Base-by-base conservation (phyloP, 345 rosid genomes). In the Turnera subulata region DNA sequence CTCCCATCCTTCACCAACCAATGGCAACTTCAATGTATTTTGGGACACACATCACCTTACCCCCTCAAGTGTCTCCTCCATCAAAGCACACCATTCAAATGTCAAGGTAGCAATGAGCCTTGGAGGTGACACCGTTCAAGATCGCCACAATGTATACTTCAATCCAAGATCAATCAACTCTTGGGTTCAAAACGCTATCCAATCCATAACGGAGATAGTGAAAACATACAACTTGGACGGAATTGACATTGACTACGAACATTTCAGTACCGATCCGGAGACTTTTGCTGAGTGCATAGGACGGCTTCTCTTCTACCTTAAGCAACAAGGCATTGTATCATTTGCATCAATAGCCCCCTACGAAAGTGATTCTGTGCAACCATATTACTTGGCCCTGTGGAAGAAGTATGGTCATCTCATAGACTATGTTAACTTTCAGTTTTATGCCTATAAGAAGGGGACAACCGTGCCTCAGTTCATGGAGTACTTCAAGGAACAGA, bases 371-470 rank as follows among this genome's bases (percentile, higher is more conserved):
- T 29, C 70, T 1, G 79, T 78, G 58, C 82, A 79, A 53, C 53
- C 77, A 19, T 52, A 78, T 69, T 78, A 81, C 74, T 23, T 78
- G 48, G 73, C 86, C 53, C 57, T 84, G 43, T 81, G 81, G 89
- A 73, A 62, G 55, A 80, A 72, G 37, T 79, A 75, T 21, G 79
- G 80, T 11, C 79, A 84, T 50, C 78, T 84, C 11, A 81, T 84
- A 13, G 84, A 79, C 77, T 79, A 78, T 19, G 78, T 76, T 14
- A 79, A 84, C 73, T 84, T 84, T 57, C 84, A 81, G 60, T 84
- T 81, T 63, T 84, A 84, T 22, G 78, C 86, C 44, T 81, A 76
- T 54, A 65, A 55, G 2, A 70, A 66, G 33, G 66, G 78, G 4
- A 81, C 82, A 43, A 76, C 61, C 4, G 50, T 74, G 38, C 38